Base-by-base conservation (phyloP, 2,329 filamentous ascomycete genomes). In the Neoscytalidium dimidiatum region DNA sequence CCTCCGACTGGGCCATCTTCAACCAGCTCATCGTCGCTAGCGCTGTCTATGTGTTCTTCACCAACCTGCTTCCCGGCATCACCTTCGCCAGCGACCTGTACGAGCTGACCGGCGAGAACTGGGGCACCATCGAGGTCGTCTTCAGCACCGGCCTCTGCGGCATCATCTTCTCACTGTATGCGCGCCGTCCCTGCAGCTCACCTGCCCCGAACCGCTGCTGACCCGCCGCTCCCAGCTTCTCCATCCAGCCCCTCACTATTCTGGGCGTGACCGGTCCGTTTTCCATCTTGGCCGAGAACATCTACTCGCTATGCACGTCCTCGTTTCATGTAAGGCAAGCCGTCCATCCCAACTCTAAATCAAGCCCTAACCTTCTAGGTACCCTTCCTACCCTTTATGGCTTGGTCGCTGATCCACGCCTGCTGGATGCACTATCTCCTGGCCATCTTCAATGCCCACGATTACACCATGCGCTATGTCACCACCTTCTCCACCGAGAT, bases 391-490 rank as follows among this genome's bases (percentile, higher is more conserved):
- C 82, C 85, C 1, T 85, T 90, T 72, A 90, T 90, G 86, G 86
- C 88, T 2, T 90, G 87, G 87, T 83, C 85, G 2, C 80, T 89
- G 38, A 87, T 90, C 60, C 87, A 90, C 71, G 81, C 87, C 6
- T 84, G 81, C 7, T 90, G 88, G 88, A 85, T 90, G 81, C 86
- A 88, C 71, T 85, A 84, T 68, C 74, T 89, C 3, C 79, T 90
- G 13, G 87, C 87, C 63, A 83, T 89, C 58, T 84, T 89, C 75
- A 90, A 90, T 73, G 87, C 87, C 3, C 87, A 90, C 71, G 87
- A 89, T 74, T 90, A 86, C 85, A 90, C 87, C 0, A 90, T 90
- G 88, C 82, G 85, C 69, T 90, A 90, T 73, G 88, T 90, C 56
- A 90, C 88, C 2, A 86, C 84, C 21, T 90, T 89, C 73, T 87